Conservation (phyloP, 345 rosid genomes). For the Psidium friedrichsthalianum region DNA sequence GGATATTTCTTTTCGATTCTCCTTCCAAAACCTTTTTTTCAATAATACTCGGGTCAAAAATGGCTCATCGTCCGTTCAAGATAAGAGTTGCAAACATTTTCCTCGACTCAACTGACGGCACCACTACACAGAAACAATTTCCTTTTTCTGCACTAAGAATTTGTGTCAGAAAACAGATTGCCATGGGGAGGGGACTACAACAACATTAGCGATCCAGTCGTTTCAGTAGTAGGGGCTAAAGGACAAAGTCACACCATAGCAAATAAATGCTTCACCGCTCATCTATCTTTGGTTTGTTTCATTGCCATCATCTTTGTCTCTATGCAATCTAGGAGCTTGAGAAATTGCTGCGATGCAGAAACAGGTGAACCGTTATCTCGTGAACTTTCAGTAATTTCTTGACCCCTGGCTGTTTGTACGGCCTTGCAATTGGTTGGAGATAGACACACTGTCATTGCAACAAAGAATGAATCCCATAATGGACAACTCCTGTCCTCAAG, state of each 20-base stretch:
- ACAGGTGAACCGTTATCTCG: slow-evolving; percentile 6
- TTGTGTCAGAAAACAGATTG: background rate
- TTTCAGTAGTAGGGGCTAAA: background rate
- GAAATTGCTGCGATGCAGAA: slow-evolving; percentile 1
- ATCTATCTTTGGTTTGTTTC: slow-evolving; percentile 12
- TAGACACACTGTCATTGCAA: background rate
- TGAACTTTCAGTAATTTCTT: slow-evolving; percentile 31
- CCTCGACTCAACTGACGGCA: background rate
- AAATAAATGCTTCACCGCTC: background rate
- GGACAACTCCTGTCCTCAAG: background rate
- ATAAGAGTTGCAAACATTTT: background rate
- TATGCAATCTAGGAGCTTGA: background rate
- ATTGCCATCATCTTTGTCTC: slow-evolving; percentile 25
- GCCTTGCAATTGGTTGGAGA: slow-evolving; percentile 8
- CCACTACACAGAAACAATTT: background rate
- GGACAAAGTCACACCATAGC: background rate
- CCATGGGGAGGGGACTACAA: background rate
- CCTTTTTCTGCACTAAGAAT: background rate
- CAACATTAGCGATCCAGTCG: background rate
- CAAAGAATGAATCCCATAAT: background rate
- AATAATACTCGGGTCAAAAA: background rate
- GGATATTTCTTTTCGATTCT: background rate
- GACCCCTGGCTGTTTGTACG: slow-evolving; percentile 24
- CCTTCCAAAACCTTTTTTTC: background rate
- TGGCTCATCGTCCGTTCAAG: background rate